Conservation (phyloP, 2,329 filamentous ascomycete species). For the Botryotinia globosa region DNA sequence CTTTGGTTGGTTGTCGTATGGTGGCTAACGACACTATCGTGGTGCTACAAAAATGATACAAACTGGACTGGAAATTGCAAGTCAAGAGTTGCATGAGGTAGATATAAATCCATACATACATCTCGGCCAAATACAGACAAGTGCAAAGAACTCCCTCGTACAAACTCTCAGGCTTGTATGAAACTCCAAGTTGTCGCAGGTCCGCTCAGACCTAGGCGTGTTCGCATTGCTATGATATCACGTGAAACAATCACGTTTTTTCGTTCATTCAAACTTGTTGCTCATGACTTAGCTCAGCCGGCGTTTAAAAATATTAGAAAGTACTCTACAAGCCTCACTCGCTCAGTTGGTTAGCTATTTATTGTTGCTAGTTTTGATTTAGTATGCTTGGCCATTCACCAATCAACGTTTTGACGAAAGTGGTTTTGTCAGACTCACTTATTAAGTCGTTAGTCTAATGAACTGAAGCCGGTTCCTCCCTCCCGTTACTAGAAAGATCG, state of each 20-base stretch:
- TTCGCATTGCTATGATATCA: not conserved
- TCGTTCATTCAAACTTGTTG: no score
- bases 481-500: not conserved
- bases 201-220: constrained; percentile 13
- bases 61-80: not conserved
- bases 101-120: not conserved
- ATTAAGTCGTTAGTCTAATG: not conserved
- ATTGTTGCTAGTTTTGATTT: not conserved
- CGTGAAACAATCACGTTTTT: not conserved
- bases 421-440: not conserved
- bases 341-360: not conserved
- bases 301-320: not conserved
- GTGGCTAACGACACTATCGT: not conserved
- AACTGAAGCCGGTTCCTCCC: no score
- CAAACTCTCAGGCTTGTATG: constrained; percentile 8
- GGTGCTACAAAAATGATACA: not conserved
- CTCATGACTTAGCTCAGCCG: not conserved
- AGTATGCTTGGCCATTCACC: not conserved
- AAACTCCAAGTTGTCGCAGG: constrained; percentile 16
- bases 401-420: not conserved
- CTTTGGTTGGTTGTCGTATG: not conserved
- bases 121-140: not conserved
- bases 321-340: not conserved
- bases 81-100: not conserved
- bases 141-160: not conserved